Base-by-base conservation (phyloP, 2,329 filamentous ascomycete genomes). In the Fusarium sulawesiense region DNA sequence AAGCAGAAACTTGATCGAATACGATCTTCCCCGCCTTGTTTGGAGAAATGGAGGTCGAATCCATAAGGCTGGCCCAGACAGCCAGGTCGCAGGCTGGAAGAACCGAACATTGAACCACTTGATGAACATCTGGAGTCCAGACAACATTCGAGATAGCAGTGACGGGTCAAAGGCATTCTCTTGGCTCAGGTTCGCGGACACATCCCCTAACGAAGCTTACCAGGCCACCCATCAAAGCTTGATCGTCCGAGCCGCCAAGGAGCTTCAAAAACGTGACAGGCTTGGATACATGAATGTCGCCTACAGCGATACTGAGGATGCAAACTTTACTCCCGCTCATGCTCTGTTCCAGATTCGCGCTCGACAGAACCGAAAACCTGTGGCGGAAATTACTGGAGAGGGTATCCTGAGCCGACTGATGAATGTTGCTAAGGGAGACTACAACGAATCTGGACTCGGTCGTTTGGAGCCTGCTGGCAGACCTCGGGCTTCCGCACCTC, bases 41-140 rank as follows among this genome's bases (percentile, higher is more conserved):
- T 95, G 92, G 84, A 88, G 89, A n/a, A 88, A 93, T 32, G 91
- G 88, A 56, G 95, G 93, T 8, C 89, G 94, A 54, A 80, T 99
- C 14, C 83, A 92, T 77, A 85, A 93, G 76, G 83, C 93, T 13
- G 91, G 94, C 8, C 85, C 86, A 4, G 88, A 91, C 68, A 98
- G 97, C 75, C 77, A 83, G 5, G 87, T 83, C 66, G 93, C 93
- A 48, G 95, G 95, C 5, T 97, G 96, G 87, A 88, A 88, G 62
- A 90, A 87, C 73, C 93, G 91, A 78, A 93, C 92, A 70, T 81
- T 98, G 23, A 83, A 88, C 32, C 90, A 97, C 71, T 82, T 97
- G 80, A 91, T 98, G 89, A 98, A 97, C 76, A 90, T 99, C 55
- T 99, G 93, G 90, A 89, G 89, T 2, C 91, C 93, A 0, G 90